A percentile compares a stretch with the other conserved stretches of the same genome.
Conservation (phyloP, 495 filamentous ascomycete genomes). For the Penicillium diatomitis region DNA sequence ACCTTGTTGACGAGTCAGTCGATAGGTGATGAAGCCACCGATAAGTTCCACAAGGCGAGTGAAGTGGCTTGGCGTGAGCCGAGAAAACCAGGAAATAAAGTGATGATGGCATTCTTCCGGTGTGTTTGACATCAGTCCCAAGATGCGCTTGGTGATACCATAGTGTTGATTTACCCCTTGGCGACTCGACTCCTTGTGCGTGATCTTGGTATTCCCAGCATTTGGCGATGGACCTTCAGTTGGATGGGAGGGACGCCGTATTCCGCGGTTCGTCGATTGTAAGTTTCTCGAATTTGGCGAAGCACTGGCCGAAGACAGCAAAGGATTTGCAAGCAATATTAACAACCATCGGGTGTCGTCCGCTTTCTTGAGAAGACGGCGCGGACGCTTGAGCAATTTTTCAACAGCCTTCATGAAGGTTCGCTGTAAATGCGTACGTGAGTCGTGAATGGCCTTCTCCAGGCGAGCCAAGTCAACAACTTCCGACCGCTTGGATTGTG, state of each 20-base stretch:
- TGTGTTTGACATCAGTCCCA: conserved; percentile 71
- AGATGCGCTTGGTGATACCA: conserved; percentile 78
- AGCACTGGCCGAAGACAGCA: conserved; percentile 41
- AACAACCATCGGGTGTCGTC: conserved; percentile 72
- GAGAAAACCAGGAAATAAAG: conserved; percentile 77
- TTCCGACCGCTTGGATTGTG: conserved; percentile 21
- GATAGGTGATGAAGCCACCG: conserved; percentile 73
- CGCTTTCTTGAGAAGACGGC: conserved; percentile 57
- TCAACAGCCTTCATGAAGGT: conserved; percentile 76
- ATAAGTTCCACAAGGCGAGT: conserved; percentile 66
- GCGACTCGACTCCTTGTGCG: conserved; percentile 9
- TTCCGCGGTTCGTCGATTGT: conserved; percentile 10
- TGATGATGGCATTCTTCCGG: conserved; percentile 70
- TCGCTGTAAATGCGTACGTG: conserved; percentile 56
- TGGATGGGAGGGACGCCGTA: conserved; percentile 22
- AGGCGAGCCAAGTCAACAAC: conserved; percentile 35
- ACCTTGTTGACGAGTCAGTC: conserved; percentile 64
- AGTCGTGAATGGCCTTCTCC: conserved; percentile 53
- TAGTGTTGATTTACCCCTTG: conserved; percentile 52
- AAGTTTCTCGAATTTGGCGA: conserved; percentile 1
- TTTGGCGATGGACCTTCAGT: conserved; percentile 12
- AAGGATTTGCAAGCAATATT: conserved; percentile 76
- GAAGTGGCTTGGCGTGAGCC: conserved; percentile 60
- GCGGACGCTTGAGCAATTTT: conserved; percentile 75
- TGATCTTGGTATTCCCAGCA: conserved; percentile 13